Evolutionary conservation across 129 eudicot species (phyloP), one percentile per base, ranked within the genome.

Genomic region (Sambucus nigra): DNA sequence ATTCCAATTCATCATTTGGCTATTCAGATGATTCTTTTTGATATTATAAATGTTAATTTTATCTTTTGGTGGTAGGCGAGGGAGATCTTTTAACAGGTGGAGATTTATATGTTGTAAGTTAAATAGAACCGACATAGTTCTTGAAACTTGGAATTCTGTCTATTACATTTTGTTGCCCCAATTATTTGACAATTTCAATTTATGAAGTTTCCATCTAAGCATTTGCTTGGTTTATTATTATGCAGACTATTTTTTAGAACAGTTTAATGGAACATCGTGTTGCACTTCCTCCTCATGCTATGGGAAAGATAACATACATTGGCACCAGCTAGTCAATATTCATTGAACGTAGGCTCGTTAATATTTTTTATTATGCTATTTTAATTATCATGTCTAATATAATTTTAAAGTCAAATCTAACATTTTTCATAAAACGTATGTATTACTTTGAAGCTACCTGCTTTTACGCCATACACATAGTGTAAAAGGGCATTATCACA

Each of bases 261-360:
- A 92, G 76, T 74, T 72, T 92, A 52, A 76, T 92, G 89, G 72
- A 79, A 61, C 99, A 92, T 66, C 87, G 58, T 60, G 73, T 92
- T 60, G 96, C 80, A 26, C 83, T 92, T 27, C 99, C 99, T 67
- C 99, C 99, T 72, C 94, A 92, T 80, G 91, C 99, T 50, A 86
- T 86, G 96, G 99, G 99, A 55, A 92, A 92, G 71, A 67, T 92
- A 46, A 77, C 92, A 54, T 92, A 77, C 65, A 59, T 92, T 68
- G n/a, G 99, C 99, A 40, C 99, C 96, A n/a, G 62, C 99, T 67
- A 96, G 99, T 59, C 91, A 86, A 69, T 92, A 92, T 65, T 92
- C 99, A 18, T 65, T 92, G 55, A 74, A 82, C 87, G 99, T 86
- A 61, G 66, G 67, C 32, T 22, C 44, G 11, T 17, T 21, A 40